A percentile compares a stretch with the other conserved stretches of the same genome.
Evolutionary conservation across 345 rosid genomes (phyloP).

Genomic region (Melaleuca quinquenervia): DNA sequence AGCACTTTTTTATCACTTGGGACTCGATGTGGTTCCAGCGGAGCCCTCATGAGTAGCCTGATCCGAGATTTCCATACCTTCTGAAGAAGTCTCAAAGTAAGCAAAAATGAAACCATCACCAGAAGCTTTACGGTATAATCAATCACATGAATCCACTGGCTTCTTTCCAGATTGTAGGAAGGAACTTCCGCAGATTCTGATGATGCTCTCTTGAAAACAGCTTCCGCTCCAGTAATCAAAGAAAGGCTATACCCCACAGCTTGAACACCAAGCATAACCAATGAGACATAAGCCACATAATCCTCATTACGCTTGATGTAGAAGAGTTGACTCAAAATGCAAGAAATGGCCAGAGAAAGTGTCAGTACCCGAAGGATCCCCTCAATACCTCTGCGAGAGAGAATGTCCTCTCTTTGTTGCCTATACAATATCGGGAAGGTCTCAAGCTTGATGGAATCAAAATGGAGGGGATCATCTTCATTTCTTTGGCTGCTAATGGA

Average conservation of each 20-base stretch:
- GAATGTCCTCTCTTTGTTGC: conserved; percentile 73
- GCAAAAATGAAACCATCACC: conserved; percentile 52
- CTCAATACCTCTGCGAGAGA: conserved; percentile 63
- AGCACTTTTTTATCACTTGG: conserved; percentile 59
- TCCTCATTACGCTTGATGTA: conserved; percentile 33
- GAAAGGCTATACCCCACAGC: conserved; percentile 78
- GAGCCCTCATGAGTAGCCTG: conserved; percentile 32
- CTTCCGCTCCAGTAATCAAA: conserved; percentile 77
- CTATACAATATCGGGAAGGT: conserved; percentile 62
- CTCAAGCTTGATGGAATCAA: conserved; percentile 37
- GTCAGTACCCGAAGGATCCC: conserved; percentile 66
- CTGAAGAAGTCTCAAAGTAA: conserved; percentile 69
- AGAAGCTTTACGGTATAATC: conserved; percentile 77
- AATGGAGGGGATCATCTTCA: conserved; percentile 71
- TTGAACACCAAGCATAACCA: conserved; percentile 85
- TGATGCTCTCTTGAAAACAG: conserved; percentile 50
- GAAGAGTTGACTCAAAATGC: conserved; percentile 59
- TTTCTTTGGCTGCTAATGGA: conserved; percentile 57
- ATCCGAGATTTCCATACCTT: conserved; percentile 80
- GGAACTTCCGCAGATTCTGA: conserved; percentile 31
- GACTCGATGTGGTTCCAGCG: conserved; percentile 47
- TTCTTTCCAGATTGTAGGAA: conserved; percentile 43
- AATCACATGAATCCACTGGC: conserved; percentile 55
- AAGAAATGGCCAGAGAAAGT: conserved; percentile 57
- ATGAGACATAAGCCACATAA: conserved; percentile 47